Evolutionary conservation across 2,329 filamentous ascomycete genomes (phyloP), one percentile per base, ranked within the genome.

Genomic region (Trichoderma sp.): DNA sequence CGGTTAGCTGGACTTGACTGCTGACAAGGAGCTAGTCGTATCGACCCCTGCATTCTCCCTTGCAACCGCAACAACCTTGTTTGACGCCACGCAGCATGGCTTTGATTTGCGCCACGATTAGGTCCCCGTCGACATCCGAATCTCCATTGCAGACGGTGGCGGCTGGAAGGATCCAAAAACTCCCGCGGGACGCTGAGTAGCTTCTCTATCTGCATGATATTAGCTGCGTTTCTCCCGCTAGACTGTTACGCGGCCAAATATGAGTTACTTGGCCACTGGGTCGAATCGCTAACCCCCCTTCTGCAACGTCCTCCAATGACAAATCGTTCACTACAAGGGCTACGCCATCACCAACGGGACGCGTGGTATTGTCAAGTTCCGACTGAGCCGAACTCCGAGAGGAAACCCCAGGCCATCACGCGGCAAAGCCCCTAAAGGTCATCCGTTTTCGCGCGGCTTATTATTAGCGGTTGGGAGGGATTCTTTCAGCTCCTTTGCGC

Each of bases 11-110:
- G 52, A 59, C 64, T 29, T 52, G 55, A 67, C 55, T 67, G 55
- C 64, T 67, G 64, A 67, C 64, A n/a, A 52, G 55, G 63, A 47
- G 55, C 53, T 64, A 56, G 61, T 24, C 16, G 21, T 43, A 72
- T 29, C 55, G 43, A 55, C 55, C 55, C 68, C 61, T 52, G 57
- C 62, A 49, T 33, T 62, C 58, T 59, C 43, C 68, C 55, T 53
- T 53, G 53, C 47, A 58, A 29, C 68, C 43, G 40, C 33, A 21
- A 61, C 61, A 72, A 72, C 70, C 70, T 72, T 72, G 68, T 72
- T 72, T 70, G 35, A 72, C 71, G 71, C 71, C 71, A 72, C 69
- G 71, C 71, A 72, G 63, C 55, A 66, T 65, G 68, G 66, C 52
- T 63, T 67, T 49, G 58, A 58, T 49, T 56, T 67, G 56, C 70